Base-by-base conservation (phyloP, 106 monocot species). In the Acanthochlamys bracteata region DNA sequence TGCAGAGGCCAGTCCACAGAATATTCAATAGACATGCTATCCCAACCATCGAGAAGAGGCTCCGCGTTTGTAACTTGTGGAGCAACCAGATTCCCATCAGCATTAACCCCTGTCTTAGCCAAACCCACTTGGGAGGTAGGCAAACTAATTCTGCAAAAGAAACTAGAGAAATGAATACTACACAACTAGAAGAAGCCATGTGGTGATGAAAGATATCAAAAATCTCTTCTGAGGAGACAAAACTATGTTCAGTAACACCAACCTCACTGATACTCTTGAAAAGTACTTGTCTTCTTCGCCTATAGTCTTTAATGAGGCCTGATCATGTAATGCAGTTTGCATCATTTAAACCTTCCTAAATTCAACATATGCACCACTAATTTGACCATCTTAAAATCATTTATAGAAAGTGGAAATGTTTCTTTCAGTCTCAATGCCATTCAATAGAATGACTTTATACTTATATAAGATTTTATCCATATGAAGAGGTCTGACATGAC, bases 271-370 rank as follows among this genome's bases (percentile, higher is more conserved):
- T 39, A 98, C 85, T 78, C 88, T 82, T 61, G 85, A 71, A 57
- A 98, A 98, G 77, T 98, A 89, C 64, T 92, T 92, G 73, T 98
- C 98, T 67, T 88, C 98, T 39, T 98, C 98, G 55, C 85, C 77
- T 26, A 98, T 83, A 24, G 98, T 98, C 71, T 98, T 98, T 42
- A 98, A 46, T 65, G 98, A 82, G 67, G 98, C 96, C 96, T 91
- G 76, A 84, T 66, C 40, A 76, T 53, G 47, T 56, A 23, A 69
- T 59, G 57, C 4, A 46, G 45, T 49, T 40, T 60, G 45, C 24
- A n/a, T n/a, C 51, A 24, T 16, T 46, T 45, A 45, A 45, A 9
- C 13, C 43, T 13, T 9, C 13, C 43, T 13, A 45, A 45, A 13
- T 45, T 13, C 13, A 45, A 45, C 10, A n/a, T n/a, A n/a, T n/a